phyloP scores from a whole-genome alignment of 305 asterid genomes.

The Ajuga reptans region DNA sequence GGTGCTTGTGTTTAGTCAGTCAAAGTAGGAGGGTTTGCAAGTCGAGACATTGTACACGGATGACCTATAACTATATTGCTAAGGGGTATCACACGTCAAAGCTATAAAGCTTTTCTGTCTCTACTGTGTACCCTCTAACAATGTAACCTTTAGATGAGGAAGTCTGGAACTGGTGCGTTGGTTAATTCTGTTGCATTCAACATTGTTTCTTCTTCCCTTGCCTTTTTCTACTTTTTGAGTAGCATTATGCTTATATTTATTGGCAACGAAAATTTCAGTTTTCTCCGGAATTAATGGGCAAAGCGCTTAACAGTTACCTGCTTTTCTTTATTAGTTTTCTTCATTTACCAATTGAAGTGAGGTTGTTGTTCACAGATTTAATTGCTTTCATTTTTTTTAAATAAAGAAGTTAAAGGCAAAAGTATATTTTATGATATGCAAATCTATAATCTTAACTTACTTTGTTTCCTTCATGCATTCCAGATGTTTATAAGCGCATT shows the following conservation, averaged over 20 bases:
- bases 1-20: not conserved
- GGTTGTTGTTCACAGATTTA: not conserved
- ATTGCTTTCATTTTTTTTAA: not conserved
- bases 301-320: not conserved
- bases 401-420: not conserved
- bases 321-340: conserved; percentile 9
- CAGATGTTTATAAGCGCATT: conserved; percentile 92
- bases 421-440: conserved; percentile 2
- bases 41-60: not conserved
- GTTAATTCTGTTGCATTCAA: not conserved
- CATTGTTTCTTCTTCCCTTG: not conserved
- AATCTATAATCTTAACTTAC: conserved; percentile 14
- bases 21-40: not conserved
- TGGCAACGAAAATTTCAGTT: not conserved
- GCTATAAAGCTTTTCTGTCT: not conserved
- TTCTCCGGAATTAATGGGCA: not conserved
- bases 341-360: not conserved
- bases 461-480: conserved; percentile 20
- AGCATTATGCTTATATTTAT: not conserved
- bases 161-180: not conserved
- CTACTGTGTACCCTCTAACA: not conserved
- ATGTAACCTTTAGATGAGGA: not conserved
- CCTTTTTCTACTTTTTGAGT: not conserved
- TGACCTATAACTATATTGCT: not conserved
- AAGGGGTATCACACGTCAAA: not conserved